phyloP scores from a whole-genome alignment of 352 stramenopile species.

The Phytophthora uliginosa region DNA sequence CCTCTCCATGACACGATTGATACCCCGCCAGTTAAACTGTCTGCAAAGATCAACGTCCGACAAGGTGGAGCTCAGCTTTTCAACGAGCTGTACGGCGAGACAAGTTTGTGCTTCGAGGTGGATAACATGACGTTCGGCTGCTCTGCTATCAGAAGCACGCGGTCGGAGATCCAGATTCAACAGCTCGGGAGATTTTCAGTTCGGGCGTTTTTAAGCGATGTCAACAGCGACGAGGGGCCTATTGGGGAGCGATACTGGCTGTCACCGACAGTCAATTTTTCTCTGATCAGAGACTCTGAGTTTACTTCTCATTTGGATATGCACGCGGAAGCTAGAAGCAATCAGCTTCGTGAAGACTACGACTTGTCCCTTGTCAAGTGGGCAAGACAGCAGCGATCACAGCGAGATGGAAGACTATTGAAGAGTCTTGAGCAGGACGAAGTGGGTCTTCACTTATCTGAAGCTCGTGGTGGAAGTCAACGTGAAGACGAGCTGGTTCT shows the following conservation, averaged over 20 bases:
- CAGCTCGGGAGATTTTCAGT: background rate
- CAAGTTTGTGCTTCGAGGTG: background rate
- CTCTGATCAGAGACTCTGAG: background rate
- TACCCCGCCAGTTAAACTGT: background rate
- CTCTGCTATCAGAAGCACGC: background rate
- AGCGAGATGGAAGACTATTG: background rate
- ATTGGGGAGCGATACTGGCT: background rate
- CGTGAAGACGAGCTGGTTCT: conserved; percentile 20
- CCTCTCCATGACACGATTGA: background rate
- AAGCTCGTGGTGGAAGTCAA: background rate
- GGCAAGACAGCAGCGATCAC: background rate
- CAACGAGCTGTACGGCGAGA: background rate
- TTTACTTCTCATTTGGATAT: background rate
- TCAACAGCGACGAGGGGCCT: background rate
- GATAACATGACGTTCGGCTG: background rate
- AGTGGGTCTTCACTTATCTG: background rate
- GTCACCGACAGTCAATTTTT: background rate
- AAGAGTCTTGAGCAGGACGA: background rate
- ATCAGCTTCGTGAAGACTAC: background rate
- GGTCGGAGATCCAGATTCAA: background rate
- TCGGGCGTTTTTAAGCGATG: background rate
- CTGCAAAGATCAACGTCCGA: background rate
- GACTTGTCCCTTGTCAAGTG: background rate
- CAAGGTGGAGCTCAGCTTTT: background rate
- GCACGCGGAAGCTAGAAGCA: background rate